A percentile compares a stretch with the other conserved stretches of the same genome.
Evolutionary conservation across 2,329 filamentous ascomycete species (phyloP).

Genomic region (Stemphylium vesicarium): DNA sequence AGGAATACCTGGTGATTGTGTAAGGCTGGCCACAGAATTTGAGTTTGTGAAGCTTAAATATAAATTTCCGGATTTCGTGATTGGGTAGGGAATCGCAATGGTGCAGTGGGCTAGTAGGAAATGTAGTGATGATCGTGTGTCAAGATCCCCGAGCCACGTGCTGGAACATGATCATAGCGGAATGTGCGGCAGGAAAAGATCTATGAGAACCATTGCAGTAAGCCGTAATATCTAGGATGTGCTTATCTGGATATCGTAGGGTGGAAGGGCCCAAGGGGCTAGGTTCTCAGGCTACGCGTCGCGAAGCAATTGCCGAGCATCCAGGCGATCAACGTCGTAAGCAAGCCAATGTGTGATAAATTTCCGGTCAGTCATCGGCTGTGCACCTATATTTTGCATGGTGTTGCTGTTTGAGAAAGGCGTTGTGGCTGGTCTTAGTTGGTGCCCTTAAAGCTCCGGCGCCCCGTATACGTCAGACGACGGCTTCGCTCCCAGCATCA

Average conservation of each 20-base stretch:
- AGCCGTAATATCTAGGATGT: not conserved
- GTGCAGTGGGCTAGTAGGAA: not conserved
- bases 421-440: constrained; percentile 13
- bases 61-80: not conserved
- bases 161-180: not conserved
- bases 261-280: not conserved
- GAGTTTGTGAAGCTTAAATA: not conserved
- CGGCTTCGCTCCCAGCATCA: constrained; percentile 16
- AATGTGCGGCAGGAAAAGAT: not conserved
- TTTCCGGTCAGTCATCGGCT: constrained; percentile 1
- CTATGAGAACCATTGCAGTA: not conserved
- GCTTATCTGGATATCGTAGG: not conserved
- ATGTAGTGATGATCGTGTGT: not conserved
- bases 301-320: not conserved
- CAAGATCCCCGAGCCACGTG: not conserved
- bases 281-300: not conserved
- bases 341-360: not conserved
- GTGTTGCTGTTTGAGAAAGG: constrained; percentile 12
- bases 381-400: constrained; percentile 7
- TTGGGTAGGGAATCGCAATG: not conserved
- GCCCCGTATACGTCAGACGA: constrained; percentile 18
- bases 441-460: constrained; percentile 13
- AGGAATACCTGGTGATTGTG: not conserved
- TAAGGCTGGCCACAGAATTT: not conserved
- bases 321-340: constrained; percentile 4